These are phyloP conservation scores for Sugiyamaella xylanicola DNA, from an alignment of 1,139 yeast species.

Conservation along the genomic window DNA sequence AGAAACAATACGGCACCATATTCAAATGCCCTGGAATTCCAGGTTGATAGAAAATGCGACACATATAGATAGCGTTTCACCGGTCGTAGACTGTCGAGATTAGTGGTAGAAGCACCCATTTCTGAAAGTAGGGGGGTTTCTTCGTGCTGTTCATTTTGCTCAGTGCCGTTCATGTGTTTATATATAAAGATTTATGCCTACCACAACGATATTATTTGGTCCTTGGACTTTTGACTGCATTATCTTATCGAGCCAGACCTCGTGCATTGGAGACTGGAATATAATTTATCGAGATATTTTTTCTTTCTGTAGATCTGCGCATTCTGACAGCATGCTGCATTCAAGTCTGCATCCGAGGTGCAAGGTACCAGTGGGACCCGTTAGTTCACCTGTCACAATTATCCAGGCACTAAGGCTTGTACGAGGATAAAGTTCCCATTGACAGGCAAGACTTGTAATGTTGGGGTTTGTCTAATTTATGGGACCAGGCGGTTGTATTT, in stretches of 20 bases:
- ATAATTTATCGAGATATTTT: neutral
- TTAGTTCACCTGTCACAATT: neutral
- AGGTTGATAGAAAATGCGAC: slow-evolving; percentile 43
- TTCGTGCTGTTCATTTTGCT: neutral
- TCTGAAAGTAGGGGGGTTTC: neutral
- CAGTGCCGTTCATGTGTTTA: neutral
- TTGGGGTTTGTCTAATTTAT: neutral
- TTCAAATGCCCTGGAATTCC: slow-evolving; percentile 44
- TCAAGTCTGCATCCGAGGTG: neutral
- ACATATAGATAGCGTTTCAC: slow-evolving; percentile 34
- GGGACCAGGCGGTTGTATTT: slow-evolving; percentile 1
- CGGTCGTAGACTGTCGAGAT: neutral
- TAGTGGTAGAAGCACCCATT: neutral
- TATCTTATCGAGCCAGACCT: neutral
- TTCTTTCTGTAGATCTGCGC: neutral
- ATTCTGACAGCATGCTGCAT: neutral
- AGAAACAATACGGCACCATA: slow-evolving; percentile 43
- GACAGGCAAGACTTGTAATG: neutral
- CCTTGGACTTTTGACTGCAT: neutral
- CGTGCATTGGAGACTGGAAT: neutral
- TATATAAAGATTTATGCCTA: neutral
- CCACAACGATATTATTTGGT: neutral
- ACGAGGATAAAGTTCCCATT: neutral
- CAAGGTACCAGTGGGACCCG: neutral
- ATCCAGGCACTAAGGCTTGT: neutral